These are phyloP conservation scores for Yarrowia galli DNA, from an alignment of 1,139 yeast genomes.

Conservation along the genomic window DNA sequence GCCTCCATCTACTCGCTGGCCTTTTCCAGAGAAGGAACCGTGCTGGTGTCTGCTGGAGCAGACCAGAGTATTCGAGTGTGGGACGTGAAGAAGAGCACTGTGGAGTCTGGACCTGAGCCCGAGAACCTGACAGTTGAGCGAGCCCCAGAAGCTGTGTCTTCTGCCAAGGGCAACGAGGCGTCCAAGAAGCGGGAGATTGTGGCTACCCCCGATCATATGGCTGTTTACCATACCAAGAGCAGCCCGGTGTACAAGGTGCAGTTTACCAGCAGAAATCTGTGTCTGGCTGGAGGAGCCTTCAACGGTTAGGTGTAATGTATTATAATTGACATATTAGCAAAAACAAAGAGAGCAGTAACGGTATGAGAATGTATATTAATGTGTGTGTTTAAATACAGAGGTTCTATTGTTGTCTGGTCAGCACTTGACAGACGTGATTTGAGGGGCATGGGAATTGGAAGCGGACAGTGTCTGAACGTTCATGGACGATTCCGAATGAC, in stretches of 20 bases:
- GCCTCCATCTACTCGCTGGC: conserved; percentile 84
- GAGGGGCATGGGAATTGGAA: neutral
- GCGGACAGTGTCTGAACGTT: neutral
- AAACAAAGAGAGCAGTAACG: too few relatives aligned
- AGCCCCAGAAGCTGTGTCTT: conserved; percentile 41
- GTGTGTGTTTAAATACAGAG: conserved; percentile 24
- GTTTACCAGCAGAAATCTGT: conserved; percentile 87
- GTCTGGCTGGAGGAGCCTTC: conserved; percentile 92
- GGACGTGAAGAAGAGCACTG: conserved; percentile 89
- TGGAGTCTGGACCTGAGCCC: conserved; percentile 81
- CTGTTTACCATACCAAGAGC: conserved; percentile 90
- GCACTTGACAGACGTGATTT: conserved; percentile 26
- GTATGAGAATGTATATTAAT: conserved; percentile 1
- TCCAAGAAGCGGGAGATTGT: conserved; percentile 64
- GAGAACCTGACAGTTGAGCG: conserved; percentile 60
- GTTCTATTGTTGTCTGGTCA: conserved; percentile 32
- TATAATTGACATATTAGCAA: conserved; percentile 18
- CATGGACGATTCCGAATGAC: conserved; percentile 43
- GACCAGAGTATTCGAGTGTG: conserved; percentile 94
- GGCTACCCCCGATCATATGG: conserved; percentile 89
- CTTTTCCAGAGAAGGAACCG: conserved; percentile 87
- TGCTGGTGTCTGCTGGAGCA: conserved; percentile 90
- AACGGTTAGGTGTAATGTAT: conserved; percentile 55
- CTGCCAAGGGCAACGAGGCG: conserved; percentile 34
- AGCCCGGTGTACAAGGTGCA: conserved; percentile 94